Evolutionary conservation across 441 rosid species (phyloP).

Genomic region (Codiaeum variegatum): DNA sequence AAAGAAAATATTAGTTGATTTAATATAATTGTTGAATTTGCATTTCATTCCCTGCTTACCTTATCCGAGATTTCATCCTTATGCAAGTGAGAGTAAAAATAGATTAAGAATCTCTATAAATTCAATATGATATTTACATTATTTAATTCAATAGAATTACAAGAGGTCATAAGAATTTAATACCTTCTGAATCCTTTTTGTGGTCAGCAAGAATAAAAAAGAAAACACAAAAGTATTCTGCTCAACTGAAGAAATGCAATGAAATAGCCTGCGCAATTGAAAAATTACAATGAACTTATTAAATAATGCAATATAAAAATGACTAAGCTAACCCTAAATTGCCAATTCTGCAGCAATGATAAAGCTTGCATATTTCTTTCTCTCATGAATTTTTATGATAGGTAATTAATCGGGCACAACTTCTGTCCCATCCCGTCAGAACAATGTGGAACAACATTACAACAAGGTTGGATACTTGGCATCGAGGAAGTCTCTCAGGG

Average conservation of each 20-base stretch:
- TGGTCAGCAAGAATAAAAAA: too few relatives aligned
- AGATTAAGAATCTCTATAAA: too few relatives aligned
- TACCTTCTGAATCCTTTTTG: too few relatives aligned
- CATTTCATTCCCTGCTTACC: too few relatives aligned
- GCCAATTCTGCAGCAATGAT: constrained; percentile 9
- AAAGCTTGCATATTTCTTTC: not conserved
- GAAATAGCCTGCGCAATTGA: not conserved
- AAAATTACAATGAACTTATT: constrained; percentile 5
- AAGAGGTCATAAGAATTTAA: too few relatives aligned
- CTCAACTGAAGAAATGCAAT: not conserved
- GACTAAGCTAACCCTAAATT: not conserved
- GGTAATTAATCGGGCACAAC: not conserved
- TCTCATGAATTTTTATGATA: not conserved
- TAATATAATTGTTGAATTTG: too few relatives aligned
- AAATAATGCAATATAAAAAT: not conserved
- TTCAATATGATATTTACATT: too few relatives aligned
- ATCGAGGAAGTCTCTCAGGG: constrained; percentile 80
- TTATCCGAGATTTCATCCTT: too few relatives aligned
- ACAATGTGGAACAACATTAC: not conserved
- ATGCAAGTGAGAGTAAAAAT: too few relatives aligned
- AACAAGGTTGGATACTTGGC: constrained; percentile 92
- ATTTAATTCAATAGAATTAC: too few relatives aligned
- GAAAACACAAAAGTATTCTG: not conserved
- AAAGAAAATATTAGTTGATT: too few relatives aligned
- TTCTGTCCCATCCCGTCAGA: not conserved